Evolutionary conservation across 192 early-diverging fungal genomes (phyloP).

Genomic region (Backusella parvicylindrica): DNA sequence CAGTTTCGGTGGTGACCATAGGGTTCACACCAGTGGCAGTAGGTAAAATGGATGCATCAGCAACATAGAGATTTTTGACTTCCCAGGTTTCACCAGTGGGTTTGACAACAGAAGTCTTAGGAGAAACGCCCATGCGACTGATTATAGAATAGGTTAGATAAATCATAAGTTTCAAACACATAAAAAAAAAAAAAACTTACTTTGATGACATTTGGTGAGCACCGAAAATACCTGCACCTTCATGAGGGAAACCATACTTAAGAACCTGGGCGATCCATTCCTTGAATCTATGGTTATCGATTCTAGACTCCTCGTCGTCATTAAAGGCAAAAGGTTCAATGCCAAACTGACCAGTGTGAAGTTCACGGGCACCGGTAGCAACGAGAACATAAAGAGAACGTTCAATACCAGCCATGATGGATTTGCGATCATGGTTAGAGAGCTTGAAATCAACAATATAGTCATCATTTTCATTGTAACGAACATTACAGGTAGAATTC

Average conservation of each 20-base stretch:
- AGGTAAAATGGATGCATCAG: slow-evolving; percentile 69
- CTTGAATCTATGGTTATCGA: slow-evolving; percentile 28
- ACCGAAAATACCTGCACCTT: slow-evolving; percentile 38
- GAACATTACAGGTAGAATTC: slow-evolving; percentile 43
- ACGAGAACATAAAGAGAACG: slow-evolving; percentile 48
- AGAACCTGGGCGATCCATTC: slow-evolving; percentile 31
- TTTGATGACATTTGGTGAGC: slow-evolving; percentile 69
- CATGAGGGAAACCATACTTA: slow-evolving; percentile 27
- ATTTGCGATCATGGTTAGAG: slow-evolving; percentile 49
- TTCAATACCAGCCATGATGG: slow-evolving; percentile 43
- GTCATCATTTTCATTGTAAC: slow-evolving; percentile 38
- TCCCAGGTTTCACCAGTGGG: slow-evolving; percentile 74
- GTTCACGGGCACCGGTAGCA: slow-evolving; percentile 61
- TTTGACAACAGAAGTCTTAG: slow-evolving; percentile 52
- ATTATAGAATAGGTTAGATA: neutral
- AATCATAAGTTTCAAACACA: neutral
- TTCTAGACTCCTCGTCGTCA: slow-evolving; percentile 29
- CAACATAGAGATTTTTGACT: slow-evolving; percentile 67
- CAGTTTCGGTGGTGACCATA: slow-evolving; percentile 44
- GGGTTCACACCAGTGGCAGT: slow-evolving; percentile 72
- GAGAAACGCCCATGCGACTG: slow-evolving; percentile 63
- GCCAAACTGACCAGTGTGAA: slow-evolving; percentile 49
- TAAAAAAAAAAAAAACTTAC: slow-evolving; percentile 28
- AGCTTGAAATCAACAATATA: slow-evolving; percentile 48
- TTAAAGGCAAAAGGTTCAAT: slow-evolving; percentile 34